A percentile compares a stretch with the other conserved stretches of the same genome.
These are phyloP conservation scores for Mycena sp. DNA, from an alignment of 1,284 basidiomycete genomes.

Conservation along the genomic window DNA sequence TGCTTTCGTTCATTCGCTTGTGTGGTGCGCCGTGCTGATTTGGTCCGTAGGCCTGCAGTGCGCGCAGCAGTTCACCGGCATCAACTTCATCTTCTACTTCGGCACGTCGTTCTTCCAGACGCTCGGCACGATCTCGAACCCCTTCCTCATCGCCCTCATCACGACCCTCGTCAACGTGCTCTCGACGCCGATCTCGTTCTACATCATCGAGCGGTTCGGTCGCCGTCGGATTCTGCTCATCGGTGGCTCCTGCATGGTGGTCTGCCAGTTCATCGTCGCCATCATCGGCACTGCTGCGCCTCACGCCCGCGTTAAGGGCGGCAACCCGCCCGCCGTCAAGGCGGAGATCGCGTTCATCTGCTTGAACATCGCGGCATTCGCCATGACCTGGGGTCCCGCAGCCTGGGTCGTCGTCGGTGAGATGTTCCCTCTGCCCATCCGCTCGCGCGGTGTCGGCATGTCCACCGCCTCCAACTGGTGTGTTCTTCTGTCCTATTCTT, in stretches of 20 bases:
- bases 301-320: conserved; percentile 4
- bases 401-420: conserved; percentile 75
- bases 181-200: conserved; percentile 70
- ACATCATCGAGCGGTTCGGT: conserved; percentile 66
- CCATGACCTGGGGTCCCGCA: conserved; percentile 73
- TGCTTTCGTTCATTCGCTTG: conserved; percentile 60
- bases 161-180: conserved; percentile 73
- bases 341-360: conserved; percentile 65
- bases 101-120: conserved; percentile 31
- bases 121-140: conserved; percentile 65
- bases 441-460: conserved; percentile 74
- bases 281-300: conserved; percentile 30
- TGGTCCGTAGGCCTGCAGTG: conserved; percentile 60
- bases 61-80: conserved; percentile 38
- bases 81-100: conserved; percentile 33
- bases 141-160: conserved; percentile 58
- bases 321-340: conserved; percentile 35
- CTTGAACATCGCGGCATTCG: conserved; percentile 70
- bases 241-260: conserved; percentile 68
- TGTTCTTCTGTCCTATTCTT: background rate
- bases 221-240: conserved; percentile 73
- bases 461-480: conserved; percentile 72
- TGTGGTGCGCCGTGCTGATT: background rate
- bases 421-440: conserved; percentile 68
- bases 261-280: conserved; percentile 65